phyloP scores from a whole-genome alignment of 2,329 filamentous ascomycete genomes.

The Tolypocladium inflatum region DNA sequence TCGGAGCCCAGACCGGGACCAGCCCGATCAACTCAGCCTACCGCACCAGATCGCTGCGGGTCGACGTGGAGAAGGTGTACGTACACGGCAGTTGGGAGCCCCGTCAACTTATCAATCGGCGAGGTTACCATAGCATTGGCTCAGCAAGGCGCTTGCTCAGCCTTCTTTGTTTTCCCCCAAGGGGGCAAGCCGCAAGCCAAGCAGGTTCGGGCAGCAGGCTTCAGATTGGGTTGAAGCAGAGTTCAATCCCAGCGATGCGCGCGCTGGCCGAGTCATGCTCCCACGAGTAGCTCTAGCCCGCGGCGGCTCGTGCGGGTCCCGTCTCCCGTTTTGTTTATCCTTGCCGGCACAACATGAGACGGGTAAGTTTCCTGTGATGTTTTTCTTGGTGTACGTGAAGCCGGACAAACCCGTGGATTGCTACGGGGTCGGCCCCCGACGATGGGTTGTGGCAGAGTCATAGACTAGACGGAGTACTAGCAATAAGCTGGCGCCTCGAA shows the following conservation, averaged over 20 bases:
- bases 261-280: not conserved
- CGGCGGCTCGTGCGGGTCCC: too few relatives aligned
- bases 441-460: not conserved
- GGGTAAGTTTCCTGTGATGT: not conserved
- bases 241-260: not conserved
- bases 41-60: not conserved
- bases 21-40: not conserved
- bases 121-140: not conserved
- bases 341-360: not conserved
- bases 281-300: too few relatives aligned
- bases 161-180: not conserved
- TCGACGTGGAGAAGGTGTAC: not conserved
- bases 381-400: not conserved
- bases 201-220: too few relatives aligned
- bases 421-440: too few relatives aligned
- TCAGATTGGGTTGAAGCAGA: too few relatives aligned
- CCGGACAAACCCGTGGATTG: not conserved
- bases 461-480: too few relatives aligned
- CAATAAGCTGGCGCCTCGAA: too few relatives aligned
- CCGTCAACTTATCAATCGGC: too few relatives aligned
- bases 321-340: too few relatives aligned
- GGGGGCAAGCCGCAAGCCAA: not conserved
- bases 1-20: too few relatives aligned
- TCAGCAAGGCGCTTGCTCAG: not conserved
- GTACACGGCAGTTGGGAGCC: not conserved